Base-by-base conservation (phyloP, 2,329 filamentous ascomycete species). In the Pseudopithomyces chartarum region DNA sequence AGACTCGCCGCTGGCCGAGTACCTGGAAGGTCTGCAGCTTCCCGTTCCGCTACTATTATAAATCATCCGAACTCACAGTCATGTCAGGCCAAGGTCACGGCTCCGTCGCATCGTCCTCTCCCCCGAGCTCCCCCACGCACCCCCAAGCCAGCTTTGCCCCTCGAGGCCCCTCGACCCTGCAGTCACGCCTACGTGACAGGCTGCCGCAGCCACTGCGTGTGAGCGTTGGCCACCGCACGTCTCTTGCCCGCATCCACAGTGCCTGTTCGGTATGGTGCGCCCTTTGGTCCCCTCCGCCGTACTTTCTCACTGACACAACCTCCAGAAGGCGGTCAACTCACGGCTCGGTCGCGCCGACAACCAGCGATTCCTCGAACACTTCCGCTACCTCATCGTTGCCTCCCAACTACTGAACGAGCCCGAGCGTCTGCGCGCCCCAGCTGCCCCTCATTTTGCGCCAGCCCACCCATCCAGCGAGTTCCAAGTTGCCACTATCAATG, bases 371-470 rank as follows among this genome's bases (percentile, higher is more conserved):
- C 83, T 97, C 57, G 93, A 97, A 76, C 90, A 92, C 71, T 97
- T 97, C 70, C 90, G 93, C 61, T 97, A 97, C 77, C 90, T 91
- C 20, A 91, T 97, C 62, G 90, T 97, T 69, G 92, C 92, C 49
- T 97, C 93, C 20, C 92, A 97, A 73, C 84, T 97, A 13, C 82
- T 97, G 39, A 92, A 87, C 68, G 90, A 90, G 39, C 77, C 79
- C 59, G 76, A 74, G 26, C 70, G 76, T 13, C 58, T 80, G 42
- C 75, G 76, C 34, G 56, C 73, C 11, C 54, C 71, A 19, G 56
- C 71, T 15, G 60, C 70, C 34, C 66, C 71, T 49, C 69, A 51
- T 59, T 68, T 68, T 55, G 63, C 65, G 8, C 34, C 64, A 46
- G 59, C 65, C 11, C 66, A 59, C 47, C 58, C 66, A n/a, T 65